Evolutionary conservation across 208 protist species (phyloP), one percentile per base, ranked within the genome.

Genomic region (Strigomonas galati): DNA sequence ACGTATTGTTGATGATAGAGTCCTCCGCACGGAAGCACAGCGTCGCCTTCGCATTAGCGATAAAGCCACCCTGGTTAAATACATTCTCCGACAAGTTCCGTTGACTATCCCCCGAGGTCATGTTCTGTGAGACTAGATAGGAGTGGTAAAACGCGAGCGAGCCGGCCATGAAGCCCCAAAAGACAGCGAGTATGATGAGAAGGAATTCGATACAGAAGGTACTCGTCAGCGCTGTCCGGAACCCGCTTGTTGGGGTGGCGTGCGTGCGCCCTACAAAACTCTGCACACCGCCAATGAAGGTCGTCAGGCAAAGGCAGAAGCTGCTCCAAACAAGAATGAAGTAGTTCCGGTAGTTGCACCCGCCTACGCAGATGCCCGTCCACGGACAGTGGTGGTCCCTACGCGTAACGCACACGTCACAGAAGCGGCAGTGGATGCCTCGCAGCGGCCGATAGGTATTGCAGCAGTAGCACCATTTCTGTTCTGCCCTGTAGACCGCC

Each of bases 301-400:
- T 77, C 0, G 79, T 79, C 9, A 83, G 17, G 5, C 78, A 43
- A 27, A 87, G 65, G 5, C 72, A 40, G 4, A 80, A 72, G 15
- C 79, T 54, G n/a, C 51, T 40, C 85, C 82, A 92, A 17, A 95
- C 70, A 12, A 93, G 67, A 7, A 61, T 55, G 35, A 87, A 89
- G 70, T 93, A 97, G 21, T 67, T 80, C 7, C 62, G 62, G 71
- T 97, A 96, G 71, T 97, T 97, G 37, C 69, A 66, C n/a, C 74
- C 78, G 3, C 91, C 93, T 23, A 97, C 86, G 76, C 91, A 96
- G 19, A 79, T 93, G 6, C 93, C 93, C 0, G 87, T 91, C 91
- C 93, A 97, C 52, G 90, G 88, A 58, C 92, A 97, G 76, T 97
- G 93, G 68, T 97, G 93, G 67, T 97, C 93, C n/a, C 92, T 76